Evolutionary conservation across 768 basidiomycete species (phyloP).

Genomic region (Agrocybe pediades): DNA sequence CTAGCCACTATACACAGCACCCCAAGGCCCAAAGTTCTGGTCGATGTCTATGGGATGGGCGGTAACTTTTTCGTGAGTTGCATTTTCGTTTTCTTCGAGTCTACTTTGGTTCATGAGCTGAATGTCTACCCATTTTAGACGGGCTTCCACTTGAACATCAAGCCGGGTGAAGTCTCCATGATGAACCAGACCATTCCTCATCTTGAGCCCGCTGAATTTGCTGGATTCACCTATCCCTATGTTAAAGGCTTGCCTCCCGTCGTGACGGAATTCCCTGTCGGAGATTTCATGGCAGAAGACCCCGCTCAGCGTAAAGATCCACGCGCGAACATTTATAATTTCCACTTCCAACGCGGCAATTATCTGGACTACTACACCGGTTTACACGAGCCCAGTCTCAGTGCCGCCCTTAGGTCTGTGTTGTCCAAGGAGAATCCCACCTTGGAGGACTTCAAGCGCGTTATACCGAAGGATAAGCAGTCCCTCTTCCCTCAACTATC

Average conservation of each 20-base stretch:
- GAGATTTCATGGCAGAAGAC: neutral
- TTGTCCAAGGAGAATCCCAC: neutral
- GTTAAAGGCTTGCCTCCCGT: neutral
- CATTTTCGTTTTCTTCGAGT: too few relatives aligned
- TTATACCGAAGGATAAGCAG: neutral
- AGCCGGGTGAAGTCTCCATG: neutral
- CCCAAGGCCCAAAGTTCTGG: neutral
- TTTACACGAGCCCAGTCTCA: neutral
- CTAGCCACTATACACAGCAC: neutral
- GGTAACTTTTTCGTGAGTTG: neutral
- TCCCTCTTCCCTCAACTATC: neutral
- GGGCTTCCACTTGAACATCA: neutral
- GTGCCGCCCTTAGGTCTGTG: neutral
- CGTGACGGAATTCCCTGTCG: neutral
- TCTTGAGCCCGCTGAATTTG: neutral
- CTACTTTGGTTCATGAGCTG: too few relatives aligned
- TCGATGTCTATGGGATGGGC: neutral
- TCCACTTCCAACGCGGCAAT: neutral
- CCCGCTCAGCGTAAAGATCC: neutral
- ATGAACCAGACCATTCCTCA: neutral
- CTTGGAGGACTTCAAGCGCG: neutral
- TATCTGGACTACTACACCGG: neutral
- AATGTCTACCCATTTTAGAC: neutral
- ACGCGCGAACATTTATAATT: neutral
- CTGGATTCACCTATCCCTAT: neutral